Evolutionary conservation across 2,329 filamentous ascomycete species (phyloP).

Genomic region (Aspergillus alliaceus): DNA sequence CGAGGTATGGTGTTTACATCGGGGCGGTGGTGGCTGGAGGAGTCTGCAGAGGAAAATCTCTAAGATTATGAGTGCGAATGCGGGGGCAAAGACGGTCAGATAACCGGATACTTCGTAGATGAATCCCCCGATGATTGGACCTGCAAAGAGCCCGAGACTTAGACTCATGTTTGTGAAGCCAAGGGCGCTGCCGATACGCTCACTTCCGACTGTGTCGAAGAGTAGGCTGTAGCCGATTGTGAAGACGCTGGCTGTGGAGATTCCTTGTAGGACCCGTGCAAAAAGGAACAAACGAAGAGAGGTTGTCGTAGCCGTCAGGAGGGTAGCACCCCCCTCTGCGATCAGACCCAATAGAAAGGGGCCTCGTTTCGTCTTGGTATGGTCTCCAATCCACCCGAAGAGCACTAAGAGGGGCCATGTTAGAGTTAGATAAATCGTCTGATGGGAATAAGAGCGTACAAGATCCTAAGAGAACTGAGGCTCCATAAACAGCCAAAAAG

Average conservation of each 20-base stretch:
- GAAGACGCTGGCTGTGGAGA: slow-evolving; percentile 69
- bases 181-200: slow-evolving; percentile 11
- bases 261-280: slow-evolving; percentile 66
- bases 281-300: slow-evolving; percentile 59
- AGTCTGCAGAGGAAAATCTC: slow-evolving; percentile 53
- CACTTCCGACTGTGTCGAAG: slow-evolving; percentile 49
- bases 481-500: slow-evolving; percentile 19
- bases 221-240: slow-evolving; percentile 67
- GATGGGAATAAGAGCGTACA: not conserved
- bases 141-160: slow-evolving; percentile 62
- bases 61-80: slow-evolving; percentile 39
- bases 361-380: not conserved
- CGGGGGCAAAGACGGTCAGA: slow-evolving; percentile 33
- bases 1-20: not conserved
- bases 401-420: not conserved
- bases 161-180: slow-evolving; percentile 61
- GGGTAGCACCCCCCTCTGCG: slow-evolving; percentile 46
- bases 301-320: slow-evolving; percentile 62
- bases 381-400: slow-evolving; percentile 8
- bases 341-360: slow-evolving; percentile 10
- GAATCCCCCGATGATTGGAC: slow-evolving; percentile 65
- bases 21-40: slow-evolving; percentile 28
- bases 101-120: slow-evolving; percentile 57
- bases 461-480: not conserved
- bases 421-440: not conserved